Evolutionary conservation across 1,284 basidiomycete species (phyloP), one percentile per base, ranked within the genome.

Genomic region (Phellinidium pouzarii): DNA sequence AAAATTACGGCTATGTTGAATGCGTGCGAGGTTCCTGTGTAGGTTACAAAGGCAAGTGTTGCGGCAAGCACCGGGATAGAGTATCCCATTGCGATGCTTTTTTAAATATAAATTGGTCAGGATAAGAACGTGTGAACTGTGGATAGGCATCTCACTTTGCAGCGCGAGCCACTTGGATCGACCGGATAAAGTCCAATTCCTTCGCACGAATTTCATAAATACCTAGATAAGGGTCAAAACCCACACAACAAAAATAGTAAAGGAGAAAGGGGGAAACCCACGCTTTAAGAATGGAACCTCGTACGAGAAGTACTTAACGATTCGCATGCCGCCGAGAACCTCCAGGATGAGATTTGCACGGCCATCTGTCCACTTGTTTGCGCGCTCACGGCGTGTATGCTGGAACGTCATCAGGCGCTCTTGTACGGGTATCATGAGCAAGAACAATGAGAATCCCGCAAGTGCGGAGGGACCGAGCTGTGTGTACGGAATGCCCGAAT

Each of bases 281-380:
- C 83, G 72, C 56, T 79, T 72, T 41, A 86, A 62, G 64, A 84
- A 85, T 0, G 83, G 80, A 1, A 71, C 60, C 65, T 87, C 84
- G 57, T 84, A 86, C 17, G 78, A 80, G 65, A 90, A 88, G 61
- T 84, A 84, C 64, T 90, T 90, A 59, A 88, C 82, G 17, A 90
- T 76, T 5, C 82, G 75, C 81, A 88, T 87, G 0, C 77, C 80
- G 36, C 79, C 72, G 9, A 90, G 65, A 0, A 86, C 75, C 62
- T 88, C 86, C 40, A 83, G 73, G 14, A 88, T 73, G 0, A 84
- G 72, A 59, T 82, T 80, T 2, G 83, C 79, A 7, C 87, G 72
- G 48, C 74, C 71, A 62, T 91, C 88, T 0, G 88, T 91, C 74
- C 78, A 89, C 51, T 73, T 74, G 71, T 83, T 80, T 0, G 79